Base-by-base conservation (phyloP, 2,329 filamentous ascomycete genomes). In the Knufia fluminis region DNA sequence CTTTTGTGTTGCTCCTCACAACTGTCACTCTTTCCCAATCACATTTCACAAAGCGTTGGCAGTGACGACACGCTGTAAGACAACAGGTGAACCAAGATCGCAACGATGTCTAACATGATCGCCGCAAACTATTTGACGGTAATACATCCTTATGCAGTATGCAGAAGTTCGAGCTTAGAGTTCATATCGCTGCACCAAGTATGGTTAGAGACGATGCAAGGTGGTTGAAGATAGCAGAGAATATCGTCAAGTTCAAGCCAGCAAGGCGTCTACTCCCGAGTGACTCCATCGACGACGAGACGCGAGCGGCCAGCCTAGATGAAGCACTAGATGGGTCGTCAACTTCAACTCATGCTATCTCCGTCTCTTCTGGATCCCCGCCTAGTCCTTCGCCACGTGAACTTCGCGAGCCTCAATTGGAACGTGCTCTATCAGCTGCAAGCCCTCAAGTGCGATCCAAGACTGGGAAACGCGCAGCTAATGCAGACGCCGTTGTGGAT, bases 131-230 rank as follows among this genome's bases (percentile, higher is more conserved):
- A n/a, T 36, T 14, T 17, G 9, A 4, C 6, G 16, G 16, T 14
- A 14, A 17, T 17, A 36, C 33, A 36, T 36, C 4, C 16, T 6
- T 36, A 36, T 36, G 6, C 33, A 36, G n/a, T 36, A 46, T 46
- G 44, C 44, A 46, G 8, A n/a, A 38, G 23, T 46, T 36, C 22
- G 44, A 46, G 16, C 44, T 46, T 22, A 46, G 44, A 38, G 31
- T 46, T 23, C 44, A 46, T 38, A 23, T 38, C 16, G 44, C 17
- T 35, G 44, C 44, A n/a, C 44, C 44, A 14, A 46, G 44, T 28
- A 38, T 46, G 44, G 44, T 46, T 28, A 46, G n/a, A 16, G 44
- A 46, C n/a, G 44, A 46, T 22, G 24, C 22, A 4, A n/a, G 33
- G 16, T 46, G 44, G 44, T 10, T 17, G 19, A 24, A 26, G 6